Evolutionary conservation across 2,329 filamentous ascomycete species (phyloP).

Genomic region (Fusarium napiforme): DNA sequence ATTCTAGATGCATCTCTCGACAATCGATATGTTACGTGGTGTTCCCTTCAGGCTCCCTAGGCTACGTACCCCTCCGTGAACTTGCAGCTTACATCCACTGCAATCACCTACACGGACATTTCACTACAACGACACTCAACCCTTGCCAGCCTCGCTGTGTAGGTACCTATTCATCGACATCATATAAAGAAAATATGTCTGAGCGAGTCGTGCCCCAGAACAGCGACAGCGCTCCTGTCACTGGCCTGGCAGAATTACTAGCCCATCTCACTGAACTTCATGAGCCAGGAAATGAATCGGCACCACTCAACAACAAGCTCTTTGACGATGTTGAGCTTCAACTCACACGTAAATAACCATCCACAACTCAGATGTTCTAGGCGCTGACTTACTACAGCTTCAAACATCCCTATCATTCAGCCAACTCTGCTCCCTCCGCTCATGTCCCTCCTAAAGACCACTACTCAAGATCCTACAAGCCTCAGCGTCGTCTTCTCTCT

Average conservation of each 20-base stretch:
- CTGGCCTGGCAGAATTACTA: slow-evolving; percentile 64
- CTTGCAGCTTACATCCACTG: slow-evolving; percentile 16
- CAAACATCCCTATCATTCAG: slow-evolving; percentile 63
- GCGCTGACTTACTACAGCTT: slow-evolving; percentile 50
- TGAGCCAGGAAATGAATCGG: slow-evolving; percentile 52
- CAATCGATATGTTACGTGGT: neutral
- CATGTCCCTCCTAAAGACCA: slow-evolving; percentile 62
- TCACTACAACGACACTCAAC: neutral
- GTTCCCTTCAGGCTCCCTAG: slow-evolving; percentile 15
- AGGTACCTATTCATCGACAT: neutral
- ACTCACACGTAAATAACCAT: slow-evolving; percentile 58
- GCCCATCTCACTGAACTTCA: slow-evolving; percentile 62
- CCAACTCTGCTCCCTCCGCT: slow-evolving; percentile 65
- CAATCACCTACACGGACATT: neutral
- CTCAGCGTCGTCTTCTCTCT: slow-evolving; percentile 59
- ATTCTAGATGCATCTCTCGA: neutral
- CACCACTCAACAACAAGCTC: slow-evolving; percentile 59
- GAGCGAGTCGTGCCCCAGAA: slow-evolving; percentile 51
- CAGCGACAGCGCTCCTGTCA: slow-evolving; percentile 52
- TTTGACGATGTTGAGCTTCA: slow-evolving; percentile 70
- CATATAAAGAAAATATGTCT: slow-evolving; percentile 38
- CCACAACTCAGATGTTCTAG: neutral
- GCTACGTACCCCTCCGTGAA: slow-evolving; percentile 20
- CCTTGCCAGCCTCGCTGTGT: neutral
- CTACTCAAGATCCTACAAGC: slow-evolving; percentile 59